phyloP scores from a whole-genome alignment of 768 basidiomycete genomes.

The Lactarius akahatsu region DNA sequence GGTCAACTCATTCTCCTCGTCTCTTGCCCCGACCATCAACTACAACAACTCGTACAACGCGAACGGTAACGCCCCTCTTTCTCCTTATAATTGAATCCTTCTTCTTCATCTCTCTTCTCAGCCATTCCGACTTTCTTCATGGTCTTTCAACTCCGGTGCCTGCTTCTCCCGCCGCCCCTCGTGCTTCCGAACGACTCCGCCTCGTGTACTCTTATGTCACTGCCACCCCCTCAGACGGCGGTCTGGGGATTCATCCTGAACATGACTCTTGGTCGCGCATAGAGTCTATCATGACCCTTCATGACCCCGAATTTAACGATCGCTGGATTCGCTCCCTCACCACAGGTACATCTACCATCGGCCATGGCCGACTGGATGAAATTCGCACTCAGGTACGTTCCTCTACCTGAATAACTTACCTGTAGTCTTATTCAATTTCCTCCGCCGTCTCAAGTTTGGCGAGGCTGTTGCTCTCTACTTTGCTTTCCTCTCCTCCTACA shows the following conservation, averaged over 20 bases:
- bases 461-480: conserved; percentile 87
- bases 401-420: conserved; percentile 16
- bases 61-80: conserved; percentile 58
- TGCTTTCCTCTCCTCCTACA: conserved; percentile 82
- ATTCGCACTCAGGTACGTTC: conserved; percentile 69
- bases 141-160: conserved; percentile 60
- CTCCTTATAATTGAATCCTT: neutral
- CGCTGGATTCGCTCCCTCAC: conserved; percentile 79
- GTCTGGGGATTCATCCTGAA: conserved; percentile 77
- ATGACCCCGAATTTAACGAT: conserved; percentile 80
- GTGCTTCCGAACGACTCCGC: conserved; percentile 78
- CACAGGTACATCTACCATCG: conserved; percentile 57
- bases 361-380: conserved; percentile 61
- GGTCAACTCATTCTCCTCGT: conserved; percentile 79
- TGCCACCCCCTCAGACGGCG: conserved; percentile 69
- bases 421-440: neutral
- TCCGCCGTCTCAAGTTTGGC: conserved; percentile 53
- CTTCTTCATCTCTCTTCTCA: conserved; percentile 33
- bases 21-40: conserved; percentile 57
- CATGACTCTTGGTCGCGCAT: conserved; percentile 76
- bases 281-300: conserved; percentile 78
- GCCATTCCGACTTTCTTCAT: conserved; percentile 74
- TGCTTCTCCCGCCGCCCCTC: conserved; percentile 45
- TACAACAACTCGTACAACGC: conserved; percentile 63
- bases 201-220: conserved; percentile 72